Evolutionary conservation across 768 basidiomycete genomes (phyloP).

Genomic region (Mycena galericulata): DNA sequence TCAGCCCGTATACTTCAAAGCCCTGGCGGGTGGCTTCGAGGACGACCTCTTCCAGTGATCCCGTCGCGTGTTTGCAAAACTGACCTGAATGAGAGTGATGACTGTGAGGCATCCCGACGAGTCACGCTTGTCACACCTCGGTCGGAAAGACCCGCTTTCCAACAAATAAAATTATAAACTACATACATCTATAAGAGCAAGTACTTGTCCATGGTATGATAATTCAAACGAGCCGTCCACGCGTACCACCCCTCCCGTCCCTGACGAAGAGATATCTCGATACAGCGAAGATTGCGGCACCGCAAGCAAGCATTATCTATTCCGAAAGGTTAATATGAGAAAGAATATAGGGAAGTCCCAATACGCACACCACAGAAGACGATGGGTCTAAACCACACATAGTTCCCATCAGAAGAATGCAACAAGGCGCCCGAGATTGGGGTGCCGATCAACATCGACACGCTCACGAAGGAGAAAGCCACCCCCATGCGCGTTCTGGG

Average conservation of each 20-base stretch:
- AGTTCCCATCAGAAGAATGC: slow-evolving; percentile 37
- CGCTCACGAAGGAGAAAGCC: slow-evolving; percentile 58
- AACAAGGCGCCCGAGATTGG: slow-evolving; percentile 64
- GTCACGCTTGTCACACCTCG: too few species aligned
- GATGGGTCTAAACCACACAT: slow-evolving; percentile 53
- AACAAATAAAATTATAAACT: not conserved
- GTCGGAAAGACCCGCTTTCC: too few species aligned
- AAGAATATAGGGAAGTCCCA: not conserved
- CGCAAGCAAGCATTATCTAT: slow-evolving; percentile 44
- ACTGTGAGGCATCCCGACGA: too few species aligned
- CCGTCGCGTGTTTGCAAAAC: too few species aligned
- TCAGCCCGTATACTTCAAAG: too few species aligned
- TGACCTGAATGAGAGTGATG: too few species aligned
- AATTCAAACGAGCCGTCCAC: slow-evolving; percentile 20
- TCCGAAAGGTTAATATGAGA: not conserved
- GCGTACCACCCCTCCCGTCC: slow-evolving; percentile 23
- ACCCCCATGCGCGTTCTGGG: slow-evolving; percentile 61
- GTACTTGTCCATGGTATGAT: not conserved
- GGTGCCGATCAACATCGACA: slow-evolving; percentile 60
- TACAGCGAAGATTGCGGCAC: slow-evolving; percentile 44
- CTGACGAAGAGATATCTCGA: slow-evolving; percentile 45
- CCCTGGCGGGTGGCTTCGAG: too few species aligned
- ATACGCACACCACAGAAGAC: slow-evolving; percentile 56
- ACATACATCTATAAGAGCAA: slow-evolving; percentile 19
- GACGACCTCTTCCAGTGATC: too few species aligned